Base-by-base conservation (phyloP, 495 filamentous ascomycete species). In the Rhizodiscina lignyota region DNA sequence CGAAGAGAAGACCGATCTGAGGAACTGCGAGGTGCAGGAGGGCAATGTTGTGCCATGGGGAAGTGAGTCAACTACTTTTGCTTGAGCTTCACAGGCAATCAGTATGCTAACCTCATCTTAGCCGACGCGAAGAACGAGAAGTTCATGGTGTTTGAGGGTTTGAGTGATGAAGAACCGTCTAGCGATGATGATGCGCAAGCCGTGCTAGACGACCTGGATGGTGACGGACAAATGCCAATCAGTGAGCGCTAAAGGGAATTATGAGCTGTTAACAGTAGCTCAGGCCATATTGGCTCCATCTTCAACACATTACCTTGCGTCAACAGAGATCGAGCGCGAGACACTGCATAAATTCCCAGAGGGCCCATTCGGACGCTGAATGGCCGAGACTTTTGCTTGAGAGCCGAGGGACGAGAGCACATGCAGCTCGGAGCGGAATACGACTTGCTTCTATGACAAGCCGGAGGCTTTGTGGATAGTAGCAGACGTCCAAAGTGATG, bases 21-120 rank as follows among this genome's bases (percentile, higher is more conserved):
- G 72, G 36, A 83, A 94, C 39, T 92, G 84, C 45, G 85, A 94
- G 55, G 73, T 94, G 2, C 82, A 92, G 52, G 82, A 93, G 53
- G 81, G 76, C 21, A 67, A 77, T 50, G 59, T 79, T n/a, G 80
- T 96, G 10, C 72, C 78, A 39, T 72, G 81, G 17, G 75, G 72
- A 47, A 85, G 73, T 77, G 58, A 67, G 71, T 70, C 36, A n/a
- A 30, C 17, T 6, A 13, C 8, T 8, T 6, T 6, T 6, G 24
- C 13, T 6, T 6, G 6, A 13, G 24, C 8, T 8, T 6, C 8
- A 13, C 8, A 27, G 13, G 24, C 8, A 13, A 8, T 27, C 24
- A 13, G 2, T 6, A 34, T 38, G 21, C 17, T 32, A 15, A n/a
- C n/a, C n/a, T n/a, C n/a, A n/a, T 32, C 31, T 17, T 17, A 41